Evolutionary conservation across 352 stramenopile species (phyloP).

Genomic region (Phytophthora melonis): DNA sequence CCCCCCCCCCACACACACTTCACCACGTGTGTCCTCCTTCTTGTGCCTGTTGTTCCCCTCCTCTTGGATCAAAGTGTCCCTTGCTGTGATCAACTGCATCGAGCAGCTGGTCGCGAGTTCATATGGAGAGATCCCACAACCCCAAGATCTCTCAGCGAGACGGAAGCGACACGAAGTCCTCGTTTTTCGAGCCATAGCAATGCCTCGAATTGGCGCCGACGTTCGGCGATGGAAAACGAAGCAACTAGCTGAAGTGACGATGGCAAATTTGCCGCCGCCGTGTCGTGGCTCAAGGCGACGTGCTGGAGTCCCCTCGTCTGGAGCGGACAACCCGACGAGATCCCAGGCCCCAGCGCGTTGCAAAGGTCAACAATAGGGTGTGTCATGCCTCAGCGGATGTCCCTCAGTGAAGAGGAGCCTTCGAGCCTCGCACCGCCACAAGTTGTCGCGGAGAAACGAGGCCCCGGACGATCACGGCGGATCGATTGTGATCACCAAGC

Average conservation of each 20-base stretch:
- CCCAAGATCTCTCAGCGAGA: not conserved
- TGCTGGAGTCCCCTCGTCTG: slow-evolving; percentile 1
- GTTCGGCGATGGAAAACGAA: slow-evolving; percentile 22
- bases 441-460: slow-evolving; percentile 38
- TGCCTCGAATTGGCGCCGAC: slow-evolving; percentile 17
- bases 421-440: slow-evolving; percentile 26
- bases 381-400: slow-evolving; percentile 28
- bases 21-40: not conserved
- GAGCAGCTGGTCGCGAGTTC: slow-evolving; percentile 17
- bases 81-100: slow-evolving; percentile 4
- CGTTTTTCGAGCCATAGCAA: slow-evolving; percentile 16
- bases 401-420: slow-evolving; percentile 26
- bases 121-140: slow-evolving; percentile 8
- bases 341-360: slow-evolving; percentile 1
- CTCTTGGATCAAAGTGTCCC: slow-evolving; percentile 19
- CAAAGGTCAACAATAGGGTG: slow-evolving; percentile 25
- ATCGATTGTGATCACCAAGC: slow-evolving; percentile 29
- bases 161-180: not conserved
- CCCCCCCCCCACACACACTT: not conserved
- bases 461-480: slow-evolving; percentile 2
- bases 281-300: slow-evolving; percentile 13
- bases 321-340: slow-evolving; percentile 20
- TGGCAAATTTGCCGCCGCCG: not conserved
- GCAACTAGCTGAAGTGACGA: slow-evolving; percentile 14
- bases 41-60: slow-evolving; percentile 18